phyloP scores from a whole-genome alignment of 306 rosid species.

The Castanea mollissima region DNA sequence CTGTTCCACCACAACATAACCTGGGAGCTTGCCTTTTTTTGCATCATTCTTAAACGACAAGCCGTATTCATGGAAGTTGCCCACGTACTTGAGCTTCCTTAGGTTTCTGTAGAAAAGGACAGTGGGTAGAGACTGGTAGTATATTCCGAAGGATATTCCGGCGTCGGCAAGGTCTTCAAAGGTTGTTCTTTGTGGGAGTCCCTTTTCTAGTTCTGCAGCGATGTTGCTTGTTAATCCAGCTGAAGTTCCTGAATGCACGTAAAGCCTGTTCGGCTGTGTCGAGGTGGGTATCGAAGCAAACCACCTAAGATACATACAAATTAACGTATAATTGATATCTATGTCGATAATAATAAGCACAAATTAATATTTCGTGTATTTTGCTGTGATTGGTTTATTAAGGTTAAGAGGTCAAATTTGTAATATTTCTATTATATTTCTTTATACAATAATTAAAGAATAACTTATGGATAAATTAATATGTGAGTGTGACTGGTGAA shows the following conservation, averaged over 20 bases:
- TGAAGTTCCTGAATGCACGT: slow-evolving; percentile 80
- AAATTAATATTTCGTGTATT: no score
- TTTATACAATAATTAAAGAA: no score
- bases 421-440: no score
- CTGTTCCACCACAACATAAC: slow-evolving; percentile 75
- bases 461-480: no score
- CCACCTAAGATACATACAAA: slow-evolving; percentile 48
- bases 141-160: slow-evolving; percentile 70
- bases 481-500: no score
- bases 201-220: slow-evolving; percentile 43
- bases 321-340: no score
- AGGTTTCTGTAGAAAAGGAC: slow-evolving; percentile 68
- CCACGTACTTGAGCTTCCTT: slow-evolving; percentile 54
- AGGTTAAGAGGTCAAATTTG: no score
- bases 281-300: slow-evolving; percentile 81
- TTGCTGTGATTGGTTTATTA: no score
- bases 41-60: slow-evolving; percentile 54
- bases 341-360: no score
- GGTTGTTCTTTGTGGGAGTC: slow-evolving; percentile 75
- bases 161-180: slow-evolving; percentile 58
- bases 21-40: slow-evolving; percentile 52
- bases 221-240: slow-evolving; percentile 76
- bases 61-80: slow-evolving; percentile 51
- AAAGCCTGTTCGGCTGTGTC: slow-evolving; percentile 85
- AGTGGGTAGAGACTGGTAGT: slow-evolving; percentile 72